Evolutionary conservation across 108 stramenopile species (phyloP), one percentile per base, ranked within the genome.

Genomic region (Cyclotella sp.): DNA sequence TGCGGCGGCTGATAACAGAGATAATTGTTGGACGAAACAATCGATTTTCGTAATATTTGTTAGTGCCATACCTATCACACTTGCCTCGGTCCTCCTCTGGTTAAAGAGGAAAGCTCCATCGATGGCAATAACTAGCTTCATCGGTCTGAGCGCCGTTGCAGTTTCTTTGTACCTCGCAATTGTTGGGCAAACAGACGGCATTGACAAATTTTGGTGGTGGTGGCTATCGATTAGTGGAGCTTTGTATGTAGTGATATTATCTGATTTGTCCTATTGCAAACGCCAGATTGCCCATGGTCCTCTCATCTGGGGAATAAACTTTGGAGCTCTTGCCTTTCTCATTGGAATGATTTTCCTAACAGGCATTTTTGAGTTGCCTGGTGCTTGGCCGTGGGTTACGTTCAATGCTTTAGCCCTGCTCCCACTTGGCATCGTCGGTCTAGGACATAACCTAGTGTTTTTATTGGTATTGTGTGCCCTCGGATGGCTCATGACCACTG

Each of bases 301-400:
- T 64, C 47, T 73, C 9, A 47, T 65, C 21, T 73, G 72, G 72
- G 63, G 72, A 42, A 63, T 73, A 13, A 73, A 73, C 42, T 42
- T 73, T 28, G 40, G 26, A 47, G 34, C 72, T 10, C 40, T 64
- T 24, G 63, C 44, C 11, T 73, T 73, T 22, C 65, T 73, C 59
- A 24, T 64, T 19, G 72, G 72, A 64, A 73, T 73, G 72, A 73
- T 73, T 18, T n/a, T 73, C 21, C 46, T 73, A 15, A 65, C 62
- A 16, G 63, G 63, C 42, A 49, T 73, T 18, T 65, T 51, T 46
- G 39, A 26, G 19, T 22, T 28, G 12, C 15, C 9, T 29, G 44
- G 15, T 16, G 69, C 43, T 24, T 73, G 72, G 72, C 19, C 44
- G 8, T 73, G 72, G 72, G 30, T 73, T 10, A 29, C 65, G 27